These are phyloP conservation scores for Auricularia auricula-judae DNA, from an alignment of 768 basidiomycete genomes.

Conservation along the genomic window DNA sequence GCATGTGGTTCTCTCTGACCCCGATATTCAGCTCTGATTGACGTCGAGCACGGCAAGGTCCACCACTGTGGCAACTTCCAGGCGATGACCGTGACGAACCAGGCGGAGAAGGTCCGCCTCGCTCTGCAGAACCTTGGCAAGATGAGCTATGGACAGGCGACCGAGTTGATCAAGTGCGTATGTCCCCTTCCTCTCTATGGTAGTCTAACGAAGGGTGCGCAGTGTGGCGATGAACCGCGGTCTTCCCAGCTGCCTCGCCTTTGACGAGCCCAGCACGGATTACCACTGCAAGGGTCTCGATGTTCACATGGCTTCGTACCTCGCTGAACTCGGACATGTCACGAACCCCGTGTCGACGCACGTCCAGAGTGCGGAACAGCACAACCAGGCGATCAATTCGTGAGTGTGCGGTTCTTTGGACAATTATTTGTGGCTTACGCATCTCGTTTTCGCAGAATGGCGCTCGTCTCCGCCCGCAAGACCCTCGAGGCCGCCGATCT, in stretches of 20 bases:
- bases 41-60: background rate
- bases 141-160: conserved; percentile 16
- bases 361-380: conserved; percentile 19
- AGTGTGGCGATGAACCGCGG: conserved; percentile 15
- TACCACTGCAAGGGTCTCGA: conserved; percentile 20
- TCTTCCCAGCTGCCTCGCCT: conserved; percentile 13
- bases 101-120: conserved; percentile 17
- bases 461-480: conserved; percentile 17
- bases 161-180: conserved; percentile 15
- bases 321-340: conserved; percentile 15
- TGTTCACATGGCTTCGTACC: conserved; percentile 16
- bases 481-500: conserved; percentile 18
- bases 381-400: conserved; percentile 19
- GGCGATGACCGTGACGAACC: conserved; percentile 12
- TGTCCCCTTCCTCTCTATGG: too few relatives aligned
- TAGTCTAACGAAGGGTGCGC: too few relatives aligned
- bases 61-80: conserved; percentile 15
- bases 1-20: too few relatives aligned
- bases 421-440: background rate
- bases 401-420: background rate
- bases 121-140: conserved; percentile 15
- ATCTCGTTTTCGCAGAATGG: conserved; percentile 7
- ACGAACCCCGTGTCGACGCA: conserved; percentile 17
- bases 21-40: background rate
- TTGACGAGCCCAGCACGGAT: conserved; percentile 9